These are phyloP conservation scores for Solanum hybrid DNA, from an alignment of 305 asterid genomes.

Conservation along the genomic window DNA sequence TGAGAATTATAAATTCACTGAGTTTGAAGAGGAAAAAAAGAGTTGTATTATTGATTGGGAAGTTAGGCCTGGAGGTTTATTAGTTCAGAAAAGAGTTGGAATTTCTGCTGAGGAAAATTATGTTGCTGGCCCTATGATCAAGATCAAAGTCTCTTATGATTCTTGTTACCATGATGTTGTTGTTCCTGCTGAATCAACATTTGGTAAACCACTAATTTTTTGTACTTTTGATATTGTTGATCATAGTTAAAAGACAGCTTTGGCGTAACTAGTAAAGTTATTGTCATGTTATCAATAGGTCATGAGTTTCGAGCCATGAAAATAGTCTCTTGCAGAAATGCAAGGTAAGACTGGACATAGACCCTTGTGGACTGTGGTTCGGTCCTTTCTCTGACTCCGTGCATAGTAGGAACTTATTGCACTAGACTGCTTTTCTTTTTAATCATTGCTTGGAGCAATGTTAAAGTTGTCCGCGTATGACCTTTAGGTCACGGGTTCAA, in stretches of 20 bases:
- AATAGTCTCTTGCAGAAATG: not conserved
- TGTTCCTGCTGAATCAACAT: conserved; percentile 22
- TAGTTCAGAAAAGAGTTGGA: conserved; percentile 20
- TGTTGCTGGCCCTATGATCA: conserved; percentile 18
- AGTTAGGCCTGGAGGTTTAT: conserved; percentile 25
- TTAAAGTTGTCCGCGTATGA: not conserved
- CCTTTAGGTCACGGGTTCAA: not conserved
- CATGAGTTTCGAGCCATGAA: not conserved
- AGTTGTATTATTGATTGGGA: conserved; percentile 22
- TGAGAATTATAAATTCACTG: not conserved
- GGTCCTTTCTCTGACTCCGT: not conserved
- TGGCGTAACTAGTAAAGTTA: not conserved
- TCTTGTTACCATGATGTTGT: conserved; percentile 17
- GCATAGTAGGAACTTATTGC: not conserved
- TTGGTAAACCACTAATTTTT: conserved; percentile 14
- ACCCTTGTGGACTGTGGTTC: not conserved
- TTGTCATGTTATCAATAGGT: not conserved
- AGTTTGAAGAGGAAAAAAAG: not conserved
- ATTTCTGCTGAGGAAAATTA: not conserved
- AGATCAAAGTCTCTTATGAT: conserved; percentile 21
- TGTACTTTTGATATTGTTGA: not conserved
- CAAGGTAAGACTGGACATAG: not conserved
- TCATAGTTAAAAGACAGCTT: not conserved
- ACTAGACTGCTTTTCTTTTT: not conserved
- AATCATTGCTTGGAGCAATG: too few relatives aligned